Evolutionary conservation across 2,329 filamentous ascomycete genomes (phyloP).

Genomic region (Fusarium decemcellulare): DNA sequence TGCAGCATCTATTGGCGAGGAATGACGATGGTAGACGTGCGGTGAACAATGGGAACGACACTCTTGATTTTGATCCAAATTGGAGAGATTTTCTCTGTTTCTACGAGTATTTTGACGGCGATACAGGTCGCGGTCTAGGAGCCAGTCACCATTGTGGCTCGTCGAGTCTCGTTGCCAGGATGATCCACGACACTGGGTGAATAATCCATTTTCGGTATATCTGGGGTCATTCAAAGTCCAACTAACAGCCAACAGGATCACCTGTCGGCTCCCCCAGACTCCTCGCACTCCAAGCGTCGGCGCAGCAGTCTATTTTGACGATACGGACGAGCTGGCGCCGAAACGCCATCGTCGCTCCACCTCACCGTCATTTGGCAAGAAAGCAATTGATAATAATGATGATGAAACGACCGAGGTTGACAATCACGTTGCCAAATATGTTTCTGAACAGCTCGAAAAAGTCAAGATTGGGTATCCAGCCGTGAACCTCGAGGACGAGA

Average conservation of each 20-base stretch:
- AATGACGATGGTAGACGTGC: constrained; percentile 89
- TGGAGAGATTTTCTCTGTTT: constrained; percentile 93
- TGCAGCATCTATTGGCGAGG: constrained; percentile 91
- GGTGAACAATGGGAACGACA: constrained; percentile 88
- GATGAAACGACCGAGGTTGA: background rate
- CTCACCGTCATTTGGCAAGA: no score
- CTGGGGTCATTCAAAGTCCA: no score
- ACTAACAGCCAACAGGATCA: constrained; percentile 74
- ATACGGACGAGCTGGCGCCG: constrained; percentile 57
- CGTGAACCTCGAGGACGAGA: background rate
- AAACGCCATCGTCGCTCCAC: no score
- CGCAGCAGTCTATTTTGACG: constrained; percentile 96
- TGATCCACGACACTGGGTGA: constrained; percentile 98
- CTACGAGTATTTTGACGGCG: constrained; percentile 97
- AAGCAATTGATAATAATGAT: no score
- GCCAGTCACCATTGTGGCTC: constrained; percentile 96
- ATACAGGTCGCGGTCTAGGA: constrained; percentile 89
- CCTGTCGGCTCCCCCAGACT: constrained; percentile 92
- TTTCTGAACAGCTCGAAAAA: background rate
- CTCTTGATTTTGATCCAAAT: constrained; percentile 90
- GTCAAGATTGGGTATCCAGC: background rate
- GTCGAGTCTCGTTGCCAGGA: constrained; percentile 94
- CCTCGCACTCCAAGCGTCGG: constrained; percentile 88
- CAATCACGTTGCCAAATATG: background rate
- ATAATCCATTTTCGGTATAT: constrained; percentile 47